phyloP scores from a whole-genome alignment of 495 filamentous ascomycete genomes.

The Acidomyces sp. region DNA sequence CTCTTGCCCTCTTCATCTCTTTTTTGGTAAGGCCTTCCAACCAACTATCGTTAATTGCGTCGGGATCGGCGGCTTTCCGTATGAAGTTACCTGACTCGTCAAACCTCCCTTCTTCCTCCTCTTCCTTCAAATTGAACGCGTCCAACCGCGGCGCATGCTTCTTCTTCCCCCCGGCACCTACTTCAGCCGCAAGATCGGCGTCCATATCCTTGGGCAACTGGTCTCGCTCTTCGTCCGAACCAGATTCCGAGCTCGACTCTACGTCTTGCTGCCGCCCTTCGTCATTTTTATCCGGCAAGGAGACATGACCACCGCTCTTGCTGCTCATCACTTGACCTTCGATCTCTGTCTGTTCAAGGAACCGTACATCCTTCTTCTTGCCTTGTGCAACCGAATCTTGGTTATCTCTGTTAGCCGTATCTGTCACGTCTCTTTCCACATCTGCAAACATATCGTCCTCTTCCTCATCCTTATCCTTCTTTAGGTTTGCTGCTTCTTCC shows the following conservation, averaged over 20 bases:
- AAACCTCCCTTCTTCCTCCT: conserved; percentile 87
- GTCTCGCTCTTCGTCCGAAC: conserved; percentile 53
- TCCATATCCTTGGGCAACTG: conserved; percentile 44
- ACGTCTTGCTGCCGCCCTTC: conserved; percentile 17
- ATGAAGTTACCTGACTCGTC: conserved; percentile 85
- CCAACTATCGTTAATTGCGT: conserved; percentile 86
- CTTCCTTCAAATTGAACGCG: conserved; percentile 84
- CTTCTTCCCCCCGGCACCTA: conserved; percentile 81
- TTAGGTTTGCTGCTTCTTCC: conserved; percentile 16
- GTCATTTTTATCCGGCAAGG: conserved; percentile 24
- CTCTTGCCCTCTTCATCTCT: conserved; percentile 76
- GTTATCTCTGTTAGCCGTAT: conserved; percentile 29
- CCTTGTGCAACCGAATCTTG: conserved; percentile 30
- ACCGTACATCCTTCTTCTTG: conserved; percentile 69
- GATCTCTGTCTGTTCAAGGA: conserved; percentile 64
- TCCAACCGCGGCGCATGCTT: conserved; percentile 91
- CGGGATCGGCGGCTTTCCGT: conserved; percentile 75
- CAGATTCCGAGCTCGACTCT: conserved; percentile 39
- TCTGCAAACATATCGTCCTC: conserved; percentile 91
- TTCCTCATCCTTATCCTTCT: conserved; percentile 45
- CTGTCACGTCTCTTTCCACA: conserved; percentile 44
- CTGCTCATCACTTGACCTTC: conserved; percentile 69
- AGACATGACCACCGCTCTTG: conserved; percentile 57
- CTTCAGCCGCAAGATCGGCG: conserved; percentile 65
- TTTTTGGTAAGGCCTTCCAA: conserved; percentile 83